Base-by-base conservation (phyloP, 371 early-diverging fungal species). In the Rhizopus arrhizus region DNA sequence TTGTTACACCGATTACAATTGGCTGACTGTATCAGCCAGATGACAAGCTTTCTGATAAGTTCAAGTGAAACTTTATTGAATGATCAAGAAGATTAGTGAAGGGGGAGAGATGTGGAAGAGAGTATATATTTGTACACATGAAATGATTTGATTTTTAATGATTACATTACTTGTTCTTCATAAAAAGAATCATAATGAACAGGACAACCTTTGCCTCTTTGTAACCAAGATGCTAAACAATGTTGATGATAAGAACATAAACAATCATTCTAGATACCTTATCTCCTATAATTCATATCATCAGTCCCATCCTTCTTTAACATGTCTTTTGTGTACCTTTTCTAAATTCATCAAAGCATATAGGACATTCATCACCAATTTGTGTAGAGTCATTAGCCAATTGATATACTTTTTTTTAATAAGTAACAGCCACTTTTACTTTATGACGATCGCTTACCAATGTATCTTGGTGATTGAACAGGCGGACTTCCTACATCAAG, bases 291-390 rank as follows among this genome's bases (percentile, higher is more conserved):
- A n/a, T 28, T 22, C 11, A 9, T 33, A 10, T 32, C 29, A 1
- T 32, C 22, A 22, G 22, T 22, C 22, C 32, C 42, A 16, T 55
- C 42, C 48, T 16, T 34, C n/a, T 11, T 9, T 42, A 36, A 9
- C 22, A 3, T 48, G 36, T 36, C 33, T 11, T 10, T n/a, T n/a
- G n/a, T 56, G 55, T 69, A 85, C 88, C 86, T 68, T 77, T 43
- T 54, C 72, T 78, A 82, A 91, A 92, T 62, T 94, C 94, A 53
- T 93, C 92, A 76, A 94, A 89, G 73, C 94, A 94, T 45, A 94
- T 94, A 1, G 90, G 82, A 63, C 94, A 94, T 62, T 94, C 94
- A 62, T 83, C 85, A 33, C 84, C 89, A 46, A 89, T 64, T 56
- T 85, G 65, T 28, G 84, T 79, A n/a, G 86, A 85, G 34, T 84